A percentile compares a stretch with the other conserved stretches of the same genome.
phyloP scores from a whole-genome alignment of 371 early-diverging fungal species.

The Mucor plumbeus region DNA sequence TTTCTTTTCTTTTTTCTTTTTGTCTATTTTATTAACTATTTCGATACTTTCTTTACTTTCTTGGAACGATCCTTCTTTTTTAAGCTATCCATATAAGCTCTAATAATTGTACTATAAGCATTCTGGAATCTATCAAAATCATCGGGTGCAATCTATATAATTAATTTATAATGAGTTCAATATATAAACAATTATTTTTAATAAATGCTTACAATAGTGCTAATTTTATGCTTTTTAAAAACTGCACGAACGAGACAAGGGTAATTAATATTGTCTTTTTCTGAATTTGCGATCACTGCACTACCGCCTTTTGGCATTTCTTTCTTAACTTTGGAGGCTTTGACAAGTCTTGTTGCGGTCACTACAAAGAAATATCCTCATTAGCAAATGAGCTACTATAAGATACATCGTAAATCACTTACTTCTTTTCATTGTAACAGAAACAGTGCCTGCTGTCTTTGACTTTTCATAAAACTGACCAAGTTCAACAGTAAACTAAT shows the following conservation, averaged over 20 bases:
- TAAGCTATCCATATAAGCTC: constrained; percentile 56
- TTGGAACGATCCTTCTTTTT: constrained; percentile 55
- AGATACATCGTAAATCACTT: constrained; percentile 3
- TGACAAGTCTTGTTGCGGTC: constrained; percentile 38
- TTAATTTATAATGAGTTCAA: neutral
- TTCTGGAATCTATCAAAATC: constrained; percentile 49
- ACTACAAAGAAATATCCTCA: constrained; percentile 23
- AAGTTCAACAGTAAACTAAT: constrained; percentile 54
- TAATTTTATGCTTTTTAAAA: constrained; percentile 45
- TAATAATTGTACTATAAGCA: constrained; percentile 49
- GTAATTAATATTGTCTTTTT: constrained; percentile 34
- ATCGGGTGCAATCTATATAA: constrained; percentile 39
- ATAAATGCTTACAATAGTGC: constrained; percentile 42
- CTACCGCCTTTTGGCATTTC: constrained; percentile 42
- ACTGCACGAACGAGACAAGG: constrained; percentile 49
- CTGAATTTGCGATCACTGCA: constrained; percentile 22
- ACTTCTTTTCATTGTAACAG: constrained; percentile 58
- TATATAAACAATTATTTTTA: neutral
- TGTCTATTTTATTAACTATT: constrained; percentile 12
- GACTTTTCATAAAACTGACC: constrained; percentile 51
- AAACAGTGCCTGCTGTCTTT: constrained; percentile 44
- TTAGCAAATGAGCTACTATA: neutral
- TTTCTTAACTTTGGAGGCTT: constrained; percentile 36
- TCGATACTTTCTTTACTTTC: constrained; percentile 40
- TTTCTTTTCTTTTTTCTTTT: neutral